phyloP scores from a whole-genome alignment of 768 basidiomycete species.

The Steccherinum ochraceum region DNA sequence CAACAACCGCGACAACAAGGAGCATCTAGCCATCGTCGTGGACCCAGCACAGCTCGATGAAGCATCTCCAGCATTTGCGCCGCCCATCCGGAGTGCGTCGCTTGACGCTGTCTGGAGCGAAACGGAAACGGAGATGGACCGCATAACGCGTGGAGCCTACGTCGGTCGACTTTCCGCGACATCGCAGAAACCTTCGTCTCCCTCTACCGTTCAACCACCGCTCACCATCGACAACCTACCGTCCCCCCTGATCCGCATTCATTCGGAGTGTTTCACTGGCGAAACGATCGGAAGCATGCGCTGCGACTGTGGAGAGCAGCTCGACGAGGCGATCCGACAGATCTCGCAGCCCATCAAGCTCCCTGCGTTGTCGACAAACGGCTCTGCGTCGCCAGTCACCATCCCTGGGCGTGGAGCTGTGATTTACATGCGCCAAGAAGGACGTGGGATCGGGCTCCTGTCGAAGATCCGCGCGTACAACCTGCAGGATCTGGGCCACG shows the following conservation, averaged over 20 bases:
- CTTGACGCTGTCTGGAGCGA: conserved; percentile 83
- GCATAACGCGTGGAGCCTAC: conserved; percentile 91
- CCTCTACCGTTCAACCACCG: conserved; percentile 11
- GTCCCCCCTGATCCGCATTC: conserved; percentile 85
- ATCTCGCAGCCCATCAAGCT: conserved; percentile 67
- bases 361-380: conserved; percentile 25
- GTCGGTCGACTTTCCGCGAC: conserved; percentile 71
- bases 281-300: conserved; percentile 98
- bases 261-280: conserved; percentile 98
- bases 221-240: conserved; percentile 35
- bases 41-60: conserved; percentile 77
- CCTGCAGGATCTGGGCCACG: conserved; percentile 94
- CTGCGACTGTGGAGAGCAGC: conserved; percentile 97
- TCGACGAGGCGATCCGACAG: conserved; percentile 93
- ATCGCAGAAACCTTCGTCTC: conserved; percentile 30
- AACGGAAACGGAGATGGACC: conserved; percentile 87
- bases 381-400: conserved; percentile 23
- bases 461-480: conserved; percentile 98
- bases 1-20: conserved; percentile 87
- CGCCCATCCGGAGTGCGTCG: conserved; percentile 67
- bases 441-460: conserved; percentile 91
- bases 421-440: conserved; percentile 95
- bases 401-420: conserved; percentile 89
- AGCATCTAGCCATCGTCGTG: conserved; percentile 92
- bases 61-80: conserved; percentile 25